Evolutionary conservation across 2,329 filamentous ascomycete genomes (phyloP).

Genomic region (Aureobasidium pullulans): DNA sequence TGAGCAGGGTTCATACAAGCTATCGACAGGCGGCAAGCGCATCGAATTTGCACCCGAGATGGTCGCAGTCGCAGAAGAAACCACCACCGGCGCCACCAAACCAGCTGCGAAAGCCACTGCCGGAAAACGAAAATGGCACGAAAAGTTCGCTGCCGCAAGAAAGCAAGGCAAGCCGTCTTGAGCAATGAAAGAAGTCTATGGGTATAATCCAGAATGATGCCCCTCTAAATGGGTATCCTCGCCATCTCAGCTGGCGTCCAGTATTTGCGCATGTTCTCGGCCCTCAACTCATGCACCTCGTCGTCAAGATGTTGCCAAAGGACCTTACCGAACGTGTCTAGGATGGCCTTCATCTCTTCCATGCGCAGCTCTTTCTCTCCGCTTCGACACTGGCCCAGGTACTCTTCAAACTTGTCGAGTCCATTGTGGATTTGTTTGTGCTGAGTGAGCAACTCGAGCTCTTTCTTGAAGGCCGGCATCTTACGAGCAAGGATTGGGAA

Average conservation of each 20-base stretch:
- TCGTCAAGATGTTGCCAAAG: slow-evolving; percentile 78
- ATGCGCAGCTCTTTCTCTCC: slow-evolving; percentile 55
- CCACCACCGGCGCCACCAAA: background rate
- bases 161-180: slow-evolving; percentile 12
- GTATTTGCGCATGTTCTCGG: slow-evolving; percentile 81
- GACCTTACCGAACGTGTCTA: slow-evolving; percentile 73
- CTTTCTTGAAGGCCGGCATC: slow-evolving; percentile 68
- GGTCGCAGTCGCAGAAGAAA: background rate
- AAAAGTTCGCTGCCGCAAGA: slow-evolving; percentile 27
- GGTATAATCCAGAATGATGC: background rate
- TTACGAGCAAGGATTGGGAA: slow-evolving; percentile 70
- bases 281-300: slow-evolving; percentile 69
- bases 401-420: slow-evolving; percentile 28
- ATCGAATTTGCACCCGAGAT: background rate
- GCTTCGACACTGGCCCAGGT: slow-evolving; percentile 30
- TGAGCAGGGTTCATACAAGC: slow-evolving; percentile 1
- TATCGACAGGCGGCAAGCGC: background rate
- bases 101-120: slow-evolving; percentile 14
- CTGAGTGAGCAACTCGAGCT: slow-evolving; percentile 63
- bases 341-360: slow-evolving; percentile 56
- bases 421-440: slow-evolving; percentile 71
- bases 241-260: slow-evolving; percentile 72
- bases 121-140: slow-evolving; percentile 32
- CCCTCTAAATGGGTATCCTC: slow-evolving; percentile 55
- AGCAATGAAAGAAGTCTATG: background rate